Evolutionary conservation across 108 stramenopile species (phyloP).

Genomic region (Bacterosira constricta): DNA sequence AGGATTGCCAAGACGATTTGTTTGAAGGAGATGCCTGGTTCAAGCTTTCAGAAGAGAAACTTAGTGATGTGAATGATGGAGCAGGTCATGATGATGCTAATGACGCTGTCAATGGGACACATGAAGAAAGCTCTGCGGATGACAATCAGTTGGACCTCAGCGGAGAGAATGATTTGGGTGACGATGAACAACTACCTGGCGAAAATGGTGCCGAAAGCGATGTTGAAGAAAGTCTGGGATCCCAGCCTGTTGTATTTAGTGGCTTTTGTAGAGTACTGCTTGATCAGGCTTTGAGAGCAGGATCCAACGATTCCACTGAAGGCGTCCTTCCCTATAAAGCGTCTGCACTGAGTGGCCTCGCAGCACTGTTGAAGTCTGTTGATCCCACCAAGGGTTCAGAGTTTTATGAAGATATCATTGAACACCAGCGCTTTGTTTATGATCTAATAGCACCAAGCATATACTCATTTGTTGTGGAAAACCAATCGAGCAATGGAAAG

Average conservation of each 20-base stretch:
- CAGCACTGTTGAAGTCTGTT: constrained; percentile 47
- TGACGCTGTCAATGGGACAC: constrained; percentile 1
- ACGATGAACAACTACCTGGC: constrained; percentile 16
- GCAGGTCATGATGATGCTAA: constrained; percentile 18
- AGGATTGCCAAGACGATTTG: constrained; percentile 44
- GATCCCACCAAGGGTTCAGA: constrained; percentile 13
- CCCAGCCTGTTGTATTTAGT: constrained; percentile 35
- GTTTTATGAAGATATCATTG: constrained; percentile 1
- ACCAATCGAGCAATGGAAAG: constrained; percentile 17
- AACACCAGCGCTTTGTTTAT: constrained; percentile 29
- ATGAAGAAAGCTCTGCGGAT: constrained; percentile 22
- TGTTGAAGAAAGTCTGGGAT: neutral
- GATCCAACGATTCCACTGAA: constrained; percentile 33
- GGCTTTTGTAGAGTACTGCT: constrained; percentile 70
- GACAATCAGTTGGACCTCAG: constrained; percentile 31
- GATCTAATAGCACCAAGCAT: constrained; percentile 32
- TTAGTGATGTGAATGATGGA: constrained; percentile 8
- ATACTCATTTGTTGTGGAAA: constrained; percentile 30
- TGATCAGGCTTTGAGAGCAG: constrained; percentile 54
- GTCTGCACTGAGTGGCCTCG: constrained; percentile 53
- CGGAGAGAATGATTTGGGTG: constrained; percentile 27
- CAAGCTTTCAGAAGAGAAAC: constrained; percentile 23
- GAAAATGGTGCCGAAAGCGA: constrained; percentile 1
- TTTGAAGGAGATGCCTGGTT: constrained; percentile 67
- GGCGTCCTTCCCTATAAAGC: constrained; percentile 68